Conservation (phyloP, 768 basidiomycete genomes). For the Kwoniella dejecticola region DNA sequence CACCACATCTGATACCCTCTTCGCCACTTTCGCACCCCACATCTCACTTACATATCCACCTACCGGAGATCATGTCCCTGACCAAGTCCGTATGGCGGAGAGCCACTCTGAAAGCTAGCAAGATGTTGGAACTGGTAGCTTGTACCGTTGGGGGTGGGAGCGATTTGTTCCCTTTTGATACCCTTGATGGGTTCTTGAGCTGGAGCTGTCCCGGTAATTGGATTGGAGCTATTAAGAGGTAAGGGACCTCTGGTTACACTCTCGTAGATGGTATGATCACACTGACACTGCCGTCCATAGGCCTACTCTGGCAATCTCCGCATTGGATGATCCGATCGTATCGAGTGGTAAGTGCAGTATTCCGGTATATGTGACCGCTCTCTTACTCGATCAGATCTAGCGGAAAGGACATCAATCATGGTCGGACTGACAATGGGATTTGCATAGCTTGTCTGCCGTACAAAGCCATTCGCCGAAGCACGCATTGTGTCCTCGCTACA, state of each 20-base stretch:
- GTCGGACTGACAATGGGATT: not conserved
- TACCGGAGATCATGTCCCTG: slow-evolving; percentile 21
- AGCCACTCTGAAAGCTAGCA: slow-evolving; percentile 25
- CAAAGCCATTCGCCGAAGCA: slow-evolving; percentile 15
- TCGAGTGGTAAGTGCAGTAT: slow-evolving; percentile 21
- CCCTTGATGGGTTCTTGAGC: slow-evolving; percentile 26
- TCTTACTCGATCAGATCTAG: no score
- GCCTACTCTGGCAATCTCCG: slow-evolving; percentile 30
- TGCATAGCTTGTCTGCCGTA: slow-evolving; percentile 23
- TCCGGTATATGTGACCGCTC: no score
- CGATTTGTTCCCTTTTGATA: slow-evolving; percentile 28
- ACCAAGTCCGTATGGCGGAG: slow-evolving; percentile 12
- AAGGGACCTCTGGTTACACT: not conserved
- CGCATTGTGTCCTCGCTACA: slow-evolving; percentile 30
- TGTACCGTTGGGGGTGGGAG: slow-evolving; percentile 32
- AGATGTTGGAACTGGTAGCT: slow-evolving; percentile 28
- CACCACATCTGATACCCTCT: slow-evolving; percentile 19
- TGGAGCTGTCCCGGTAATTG: slow-evolving; percentile 36
- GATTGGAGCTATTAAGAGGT: slow-evolving; percentile 25
- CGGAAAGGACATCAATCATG: no score
- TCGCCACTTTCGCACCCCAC: slow-evolving; percentile 15
- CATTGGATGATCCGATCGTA: slow-evolving; percentile 33
- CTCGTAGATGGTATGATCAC: not conserved
- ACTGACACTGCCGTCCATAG: not conserved
- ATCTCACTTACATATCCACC: slow-evolving; percentile 24